Evolutionary conservation across 768 basidiomycete genomes (phyloP).

Genomic region (Lentinus tigrinus): DNA sequence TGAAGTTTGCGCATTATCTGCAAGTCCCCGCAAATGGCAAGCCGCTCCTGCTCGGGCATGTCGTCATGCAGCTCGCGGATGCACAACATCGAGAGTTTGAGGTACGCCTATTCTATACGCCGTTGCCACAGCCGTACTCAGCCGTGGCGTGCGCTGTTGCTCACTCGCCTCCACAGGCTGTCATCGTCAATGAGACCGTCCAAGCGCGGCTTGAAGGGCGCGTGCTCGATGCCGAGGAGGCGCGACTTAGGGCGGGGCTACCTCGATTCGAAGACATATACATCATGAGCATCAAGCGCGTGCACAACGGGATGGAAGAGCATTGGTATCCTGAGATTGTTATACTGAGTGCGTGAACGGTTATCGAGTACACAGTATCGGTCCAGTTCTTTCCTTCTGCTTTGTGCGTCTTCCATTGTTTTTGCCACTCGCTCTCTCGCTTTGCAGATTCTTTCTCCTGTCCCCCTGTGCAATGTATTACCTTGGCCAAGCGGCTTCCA

Average conservation of each 20-base stretch:
- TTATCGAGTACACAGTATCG: too few species aligned
- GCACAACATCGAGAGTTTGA: neutral
- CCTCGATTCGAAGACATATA: neutral
- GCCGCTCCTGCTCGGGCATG: neutral
- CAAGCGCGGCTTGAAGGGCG: neutral
- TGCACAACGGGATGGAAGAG: neutral
- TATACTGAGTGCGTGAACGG: too few species aligned
- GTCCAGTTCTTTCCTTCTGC: too few species aligned
- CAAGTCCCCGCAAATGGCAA: neutral
- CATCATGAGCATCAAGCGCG: neutral
- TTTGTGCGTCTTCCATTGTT: too few species aligned
- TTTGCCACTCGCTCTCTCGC: too few species aligned
- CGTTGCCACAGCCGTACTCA: too few species aligned
- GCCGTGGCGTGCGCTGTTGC: too few species aligned
- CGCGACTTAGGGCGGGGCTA: neutral
- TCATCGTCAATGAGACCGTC: neutral
- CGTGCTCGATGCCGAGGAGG: neutral
- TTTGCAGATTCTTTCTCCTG: too few species aligned
- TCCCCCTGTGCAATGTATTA: too few species aligned
- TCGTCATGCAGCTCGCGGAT: neutral
- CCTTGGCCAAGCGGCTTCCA: too few species aligned
- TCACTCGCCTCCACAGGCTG: neutral
- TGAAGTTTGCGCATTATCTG: neutral
- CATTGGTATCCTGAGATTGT: neutral
- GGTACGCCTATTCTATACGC: neutral